phyloP scores from a whole-genome alignment of 106 monocot species.

The Dendrobium officinale region DNA sequence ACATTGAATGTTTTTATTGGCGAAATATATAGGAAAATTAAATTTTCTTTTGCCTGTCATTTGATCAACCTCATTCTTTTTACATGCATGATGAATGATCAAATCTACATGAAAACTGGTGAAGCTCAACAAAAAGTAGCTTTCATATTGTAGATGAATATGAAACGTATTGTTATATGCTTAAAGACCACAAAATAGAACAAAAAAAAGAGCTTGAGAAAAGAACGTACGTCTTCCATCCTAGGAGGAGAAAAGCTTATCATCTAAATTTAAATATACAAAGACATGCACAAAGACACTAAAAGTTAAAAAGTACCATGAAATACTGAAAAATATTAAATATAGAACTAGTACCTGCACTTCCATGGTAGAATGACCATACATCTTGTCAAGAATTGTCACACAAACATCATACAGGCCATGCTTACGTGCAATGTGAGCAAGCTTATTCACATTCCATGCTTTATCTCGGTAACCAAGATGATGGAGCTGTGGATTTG shows the following conservation, averaged over 20 bases:
- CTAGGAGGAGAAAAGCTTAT: not conserved
- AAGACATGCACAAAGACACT: not conserved
- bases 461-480: slow-evolving; percentile 98
- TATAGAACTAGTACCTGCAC: slow-evolving; percentile 54
- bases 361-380: slow-evolving; percentile 99
- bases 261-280: not conserved
- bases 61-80: not conserved
- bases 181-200: not conserved
- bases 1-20: not conserved
- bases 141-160: not conserved
- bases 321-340: not conserved
- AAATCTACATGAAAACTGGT: not conserved
- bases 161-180: not conserved
- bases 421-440: slow-evolving; percentile 91
- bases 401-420: slow-evolving; percentile 98
- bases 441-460: slow-evolving; percentile 99
- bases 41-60: not conserved
- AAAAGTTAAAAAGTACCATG: not conserved
- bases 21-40: not conserved
- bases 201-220: not conserved
- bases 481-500: slow-evolving; percentile 88
- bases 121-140: not conserved
- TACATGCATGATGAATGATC: not conserved
- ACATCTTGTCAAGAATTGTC: slow-evolving; percentile 92
- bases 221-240: too few relatives aligned